Conservation (phyloP, 2,329 filamentous ascomycete genomes). For the Didymella keratinophila region DNA sequence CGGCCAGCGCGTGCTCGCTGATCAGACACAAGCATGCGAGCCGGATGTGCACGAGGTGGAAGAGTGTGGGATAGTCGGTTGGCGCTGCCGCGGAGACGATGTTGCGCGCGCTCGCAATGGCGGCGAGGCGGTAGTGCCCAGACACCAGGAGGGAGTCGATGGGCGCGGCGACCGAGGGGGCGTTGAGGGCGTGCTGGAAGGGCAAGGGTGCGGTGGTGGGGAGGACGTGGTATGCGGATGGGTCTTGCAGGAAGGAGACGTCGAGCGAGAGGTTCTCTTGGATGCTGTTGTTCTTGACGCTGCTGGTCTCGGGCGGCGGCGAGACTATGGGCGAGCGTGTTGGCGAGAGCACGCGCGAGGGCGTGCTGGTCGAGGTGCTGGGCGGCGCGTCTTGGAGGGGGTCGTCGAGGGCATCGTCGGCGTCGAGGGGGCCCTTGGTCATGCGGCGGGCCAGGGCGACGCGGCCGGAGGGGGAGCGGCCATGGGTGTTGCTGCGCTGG, state of each 20-base stretch:
- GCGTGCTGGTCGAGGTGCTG: slow-evolving; percentile 8
- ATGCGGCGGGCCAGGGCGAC: slow-evolving; percentile 70
- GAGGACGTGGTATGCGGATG: slow-evolving; percentile 84
- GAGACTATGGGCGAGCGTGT: slow-evolving; percentile 23
- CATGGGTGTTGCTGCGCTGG: slow-evolving; percentile 35
- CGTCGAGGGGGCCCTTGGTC: slow-evolving; percentile 77
- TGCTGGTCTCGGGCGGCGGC: background rate
- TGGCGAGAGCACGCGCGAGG: slow-evolving; percentile 7
- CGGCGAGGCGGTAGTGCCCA: slow-evolving; percentile 83
- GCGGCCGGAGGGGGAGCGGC: slow-evolving; percentile 46
- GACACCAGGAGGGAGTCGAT: slow-evolving; percentile 72
- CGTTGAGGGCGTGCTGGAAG: slow-evolving; percentile 73
- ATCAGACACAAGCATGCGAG: slow-evolving; percentile 83
- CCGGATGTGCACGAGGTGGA: slow-evolving; percentile 80
- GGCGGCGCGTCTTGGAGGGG: slow-evolving; percentile 2
- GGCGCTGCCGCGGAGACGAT: slow-evolving; percentile 62
- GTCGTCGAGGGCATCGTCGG: slow-evolving; percentile 49
- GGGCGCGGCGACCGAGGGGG: slow-evolving; percentile 64
- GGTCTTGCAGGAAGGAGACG: slow-evolving; percentile 71
- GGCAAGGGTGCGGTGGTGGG: slow-evolving; percentile 68
- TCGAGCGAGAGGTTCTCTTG: slow-evolving; percentile 11
- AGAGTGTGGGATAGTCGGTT: slow-evolving; percentile 71
- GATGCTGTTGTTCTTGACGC: background rate
- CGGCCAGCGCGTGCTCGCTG: slow-evolving; percentile 65
- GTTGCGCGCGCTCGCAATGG: slow-evolving; percentile 70